Percentiles rank a stretch among this genome's conserved stretches.
Evolutionary conservation across 2,329 filamentous ascomycete species (phyloP).

Genomic region (Leptographium galeiforme): DNA sequence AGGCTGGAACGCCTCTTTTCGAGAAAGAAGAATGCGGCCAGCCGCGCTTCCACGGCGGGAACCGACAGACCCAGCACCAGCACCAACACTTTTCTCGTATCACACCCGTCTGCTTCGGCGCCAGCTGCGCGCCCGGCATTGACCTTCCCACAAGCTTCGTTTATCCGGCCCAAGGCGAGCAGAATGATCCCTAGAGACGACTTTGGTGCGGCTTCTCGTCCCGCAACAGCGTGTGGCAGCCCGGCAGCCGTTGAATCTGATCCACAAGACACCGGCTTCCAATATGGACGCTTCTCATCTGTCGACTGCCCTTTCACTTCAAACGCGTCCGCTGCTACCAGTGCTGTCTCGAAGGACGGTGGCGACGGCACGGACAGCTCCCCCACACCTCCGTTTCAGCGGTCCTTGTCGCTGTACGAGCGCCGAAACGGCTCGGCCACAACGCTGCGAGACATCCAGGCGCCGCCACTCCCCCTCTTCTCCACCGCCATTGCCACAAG

Average conservation of each 20-base stretch:
- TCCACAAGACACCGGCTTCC: not conserved
- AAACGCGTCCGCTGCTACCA: not conserved
- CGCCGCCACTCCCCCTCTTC: not conserved
- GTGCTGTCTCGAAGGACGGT: not conserved
- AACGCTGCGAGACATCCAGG: slow-evolving; percentile 5
- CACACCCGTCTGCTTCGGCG: slow-evolving; percentile 6
- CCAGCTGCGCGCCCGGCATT: not conserved
- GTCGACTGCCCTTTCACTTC: not conserved
- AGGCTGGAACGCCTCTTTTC: slow-evolving; percentile 39
- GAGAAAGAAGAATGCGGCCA: slow-evolving; percentile 22
- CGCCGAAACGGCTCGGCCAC: slow-evolving; percentile 10
- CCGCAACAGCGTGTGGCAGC: slow-evolving; percentile 1
- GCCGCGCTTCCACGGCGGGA: slow-evolving; percentile 8
- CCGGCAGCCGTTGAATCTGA: not conserved
- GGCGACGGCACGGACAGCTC: slow-evolving; percentile 1
- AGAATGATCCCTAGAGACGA: slow-evolving; percentile 46
- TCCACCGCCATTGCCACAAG: slow-evolving; percentile 3
- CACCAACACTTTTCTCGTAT: not conserved
- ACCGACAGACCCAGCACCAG: not conserved
- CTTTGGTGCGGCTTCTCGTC: slow-evolving; percentile 8
- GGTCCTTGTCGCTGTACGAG: slow-evolving; percentile 11
- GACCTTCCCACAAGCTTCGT: slow-evolving; percentile 37
- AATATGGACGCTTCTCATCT: not conserved
- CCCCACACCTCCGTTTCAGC: slow-evolving; percentile 8
- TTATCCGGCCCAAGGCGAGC: slow-evolving; percentile 39